phyloP scores from a whole-genome alignment of 306 rosid genomes.

The Bauhinia variegata region DNA sequence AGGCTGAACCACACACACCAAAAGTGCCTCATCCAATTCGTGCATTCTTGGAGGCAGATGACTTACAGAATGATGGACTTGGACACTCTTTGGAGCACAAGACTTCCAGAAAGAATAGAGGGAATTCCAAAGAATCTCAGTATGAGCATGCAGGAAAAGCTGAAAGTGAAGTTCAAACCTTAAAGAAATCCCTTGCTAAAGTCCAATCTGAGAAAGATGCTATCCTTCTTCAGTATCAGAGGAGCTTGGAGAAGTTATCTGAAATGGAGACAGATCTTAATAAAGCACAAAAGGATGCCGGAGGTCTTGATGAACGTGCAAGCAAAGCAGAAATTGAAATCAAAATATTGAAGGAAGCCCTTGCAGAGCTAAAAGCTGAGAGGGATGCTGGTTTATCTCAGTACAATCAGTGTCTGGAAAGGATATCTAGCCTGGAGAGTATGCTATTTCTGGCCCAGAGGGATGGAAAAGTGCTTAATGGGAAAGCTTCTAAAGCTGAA shows the following conservation, averaged over 20 bases:
- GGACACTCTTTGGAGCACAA: slow-evolving; percentile 52
- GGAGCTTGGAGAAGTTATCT: slow-evolving; percentile 69
- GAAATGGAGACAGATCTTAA: slow-evolving; percentile 66
- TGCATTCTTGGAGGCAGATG: slow-evolving; percentile 56
- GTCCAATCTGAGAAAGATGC: slow-evolving; percentile 80
- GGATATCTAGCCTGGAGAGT: slow-evolving; percentile 66
- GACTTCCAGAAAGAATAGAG: slow-evolving; percentile 42
- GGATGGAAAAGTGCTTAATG: slow-evolving; percentile 57
- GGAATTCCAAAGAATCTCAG: slow-evolving; percentile 49
- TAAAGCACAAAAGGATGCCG: slow-evolving; percentile 57
- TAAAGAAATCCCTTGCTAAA: slow-evolving; percentile 59
- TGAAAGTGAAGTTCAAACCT: slow-evolving; percentile 65
- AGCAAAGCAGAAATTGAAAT: slow-evolving; percentile 91
- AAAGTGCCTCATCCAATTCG: slow-evolving; percentile 57
- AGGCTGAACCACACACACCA: slow-evolving; percentile 59
- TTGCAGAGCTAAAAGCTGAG: slow-evolving; percentile 61
- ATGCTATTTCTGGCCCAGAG: slow-evolving; percentile 53
- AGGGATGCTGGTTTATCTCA: slow-evolving; percentile 73
- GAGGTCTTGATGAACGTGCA: slow-evolving; percentile 79
- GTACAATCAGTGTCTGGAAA: slow-evolving; percentile 67
- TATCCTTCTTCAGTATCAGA: slow-evolving; percentile 70
- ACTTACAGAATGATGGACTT: slow-evolving; percentile 55
- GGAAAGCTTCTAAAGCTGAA: slow-evolving; percentile 68
- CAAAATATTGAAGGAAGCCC: slow-evolving; percentile 73
- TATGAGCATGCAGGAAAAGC: slow-evolving; percentile 57